A percentile compares a stretch with the other conserved stretches of the same genome.
Evolutionary conservation across 2,329 filamentous ascomycete species (phyloP).

Genomic region (Endocalyx cinctus): DNA sequence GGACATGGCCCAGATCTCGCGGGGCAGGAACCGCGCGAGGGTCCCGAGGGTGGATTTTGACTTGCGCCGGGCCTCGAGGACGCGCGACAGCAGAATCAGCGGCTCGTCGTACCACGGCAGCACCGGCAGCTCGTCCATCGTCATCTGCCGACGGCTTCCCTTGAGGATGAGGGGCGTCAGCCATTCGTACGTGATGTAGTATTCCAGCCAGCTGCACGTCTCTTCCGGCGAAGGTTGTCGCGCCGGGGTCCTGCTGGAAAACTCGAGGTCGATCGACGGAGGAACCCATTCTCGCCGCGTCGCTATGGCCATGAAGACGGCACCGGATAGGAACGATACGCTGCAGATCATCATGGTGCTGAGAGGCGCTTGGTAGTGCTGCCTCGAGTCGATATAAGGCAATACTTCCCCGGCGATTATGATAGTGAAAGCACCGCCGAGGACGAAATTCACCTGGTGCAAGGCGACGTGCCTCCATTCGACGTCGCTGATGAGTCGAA

Average conservation of each 20-base stretch:
- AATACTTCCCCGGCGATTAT: constrained; percentile 34
- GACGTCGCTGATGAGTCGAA: constrained; percentile 35
- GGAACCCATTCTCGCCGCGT: constrained; percentile 50
- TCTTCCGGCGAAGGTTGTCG: constrained; percentile 45
- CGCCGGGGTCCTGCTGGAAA: constrained; percentile 31
- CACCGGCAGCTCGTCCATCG: constrained; percentile 42
- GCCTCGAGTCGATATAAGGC: constrained; percentile 39
- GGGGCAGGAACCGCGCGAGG: constrained; percentile 36
- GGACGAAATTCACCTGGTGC: constrained; percentile 45
- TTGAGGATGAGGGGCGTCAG: constrained; percentile 45
- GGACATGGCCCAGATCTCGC: constrained; percentile 41
- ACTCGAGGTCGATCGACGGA: constrained; percentile 33
- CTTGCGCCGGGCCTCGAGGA: constrained; percentile 39
- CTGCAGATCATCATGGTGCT: constrained; percentile 29
- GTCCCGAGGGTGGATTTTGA: constrained; percentile 42
- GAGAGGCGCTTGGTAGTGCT: constrained; percentile 25
- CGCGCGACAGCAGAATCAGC: constrained; percentile 38
- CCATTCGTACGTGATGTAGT: constrained; percentile 48
- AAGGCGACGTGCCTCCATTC: constrained; percentile 42
- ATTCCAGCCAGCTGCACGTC: constrained; percentile 48
- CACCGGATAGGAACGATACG: constrained; percentile 31
- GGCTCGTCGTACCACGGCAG: constrained; percentile 55
- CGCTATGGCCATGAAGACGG: constrained; percentile 34
- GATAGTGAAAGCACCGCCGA: constrained; percentile 32
- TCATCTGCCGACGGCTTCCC: constrained; percentile 39